A percentile compares a stretch with the other conserved stretches of the same genome.
phyloP scores from a whole-genome alignment of 176 grass and related monocot genomes.

The Triticum monococcum region DNA sequence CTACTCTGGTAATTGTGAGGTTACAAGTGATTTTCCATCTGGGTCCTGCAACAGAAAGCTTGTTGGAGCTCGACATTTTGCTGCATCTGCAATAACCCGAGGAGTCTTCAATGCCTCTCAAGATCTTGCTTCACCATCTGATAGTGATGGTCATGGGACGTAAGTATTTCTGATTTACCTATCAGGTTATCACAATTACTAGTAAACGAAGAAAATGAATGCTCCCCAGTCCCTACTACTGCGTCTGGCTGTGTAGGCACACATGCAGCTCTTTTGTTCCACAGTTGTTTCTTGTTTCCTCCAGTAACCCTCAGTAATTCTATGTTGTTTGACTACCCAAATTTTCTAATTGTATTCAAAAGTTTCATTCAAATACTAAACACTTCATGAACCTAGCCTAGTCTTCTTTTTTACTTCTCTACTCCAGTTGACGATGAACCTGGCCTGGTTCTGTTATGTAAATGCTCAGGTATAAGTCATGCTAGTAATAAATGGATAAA shows the following conservation, averaged over 20 bases:
- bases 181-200: not conserved
- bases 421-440: not conserved
- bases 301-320: not conserved
- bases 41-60: slow-evolving; percentile 98
- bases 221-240: not conserved
- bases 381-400: not conserved
- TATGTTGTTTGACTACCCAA: not conserved
- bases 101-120: slow-evolving; percentile 83
- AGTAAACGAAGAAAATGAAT: not conserved
- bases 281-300: not conserved
- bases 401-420: not conserved
- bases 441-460: not conserved
- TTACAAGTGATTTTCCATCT: slow-evolving; percentile 90
- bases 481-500: not conserved
- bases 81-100: slow-evolving; percentile 93
- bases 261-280: not conserved
- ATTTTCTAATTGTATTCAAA: not conserved
- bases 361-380: slow-evolving; percentile 6
- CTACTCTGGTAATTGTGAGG: slow-evolving; percentile 91
- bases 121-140: slow-evolving; percentile 95
- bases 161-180: slow-evolving; percentile 44
- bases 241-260: not conserved
- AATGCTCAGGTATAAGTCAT: not conserved
- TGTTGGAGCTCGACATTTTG: slow-evolving; percentile 97
- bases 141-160: slow-evolving; percentile 97